Base-by-base conservation (phyloP, 1,284 basidiomycete species). In the Boletus sp. region DNA sequence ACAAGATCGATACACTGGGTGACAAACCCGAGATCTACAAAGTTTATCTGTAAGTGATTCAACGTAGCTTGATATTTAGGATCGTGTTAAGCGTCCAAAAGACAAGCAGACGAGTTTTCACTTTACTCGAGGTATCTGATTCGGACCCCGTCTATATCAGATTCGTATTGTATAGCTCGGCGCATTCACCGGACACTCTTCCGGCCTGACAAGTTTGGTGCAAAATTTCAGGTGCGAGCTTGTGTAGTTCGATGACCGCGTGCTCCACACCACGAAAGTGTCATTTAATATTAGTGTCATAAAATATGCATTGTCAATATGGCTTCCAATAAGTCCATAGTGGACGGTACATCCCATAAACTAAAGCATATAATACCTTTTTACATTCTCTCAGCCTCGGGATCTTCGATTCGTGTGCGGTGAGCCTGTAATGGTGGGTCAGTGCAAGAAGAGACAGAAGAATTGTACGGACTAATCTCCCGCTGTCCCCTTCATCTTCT, bases 331-430 rank as follows among this genome's bases (percentile, higher is more conserved):
- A 37, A 41, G 43, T 52, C 43, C 51, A 49, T 48, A 38, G 40
- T 39, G 37, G 41, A 49, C n/a, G 17, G 30, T 50, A 41, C 41
- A 56, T 33, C 19, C 30, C 27, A 48, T 51, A 50, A 50, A 53
- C 41, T 58, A 56, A 46, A 50, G 49, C 42, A 53, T 47, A 50
- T 36, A 44, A 52, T 50, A 54, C 44, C n/a, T 22, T 26, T 19
- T 61, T 70, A 86, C 83, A 88, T 86, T 55, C 83, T 73, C 56
- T 82, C 82, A 5, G 73, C 75, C 41, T 86, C 84, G 44, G 68
- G 70, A 54, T 74, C 81, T 20, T 87, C 86, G 49, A 82, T 60
- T 39, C 79, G 76, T 45, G 77, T 68, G 54, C 82, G 78, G 53
- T 80, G 73, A 30, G 65, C 69, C 76, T 77, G 52, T 33, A 52